Conservation (phyloP, 1,284 basidiomycete genomes). For the Apiotrichum brassicae region DNA sequence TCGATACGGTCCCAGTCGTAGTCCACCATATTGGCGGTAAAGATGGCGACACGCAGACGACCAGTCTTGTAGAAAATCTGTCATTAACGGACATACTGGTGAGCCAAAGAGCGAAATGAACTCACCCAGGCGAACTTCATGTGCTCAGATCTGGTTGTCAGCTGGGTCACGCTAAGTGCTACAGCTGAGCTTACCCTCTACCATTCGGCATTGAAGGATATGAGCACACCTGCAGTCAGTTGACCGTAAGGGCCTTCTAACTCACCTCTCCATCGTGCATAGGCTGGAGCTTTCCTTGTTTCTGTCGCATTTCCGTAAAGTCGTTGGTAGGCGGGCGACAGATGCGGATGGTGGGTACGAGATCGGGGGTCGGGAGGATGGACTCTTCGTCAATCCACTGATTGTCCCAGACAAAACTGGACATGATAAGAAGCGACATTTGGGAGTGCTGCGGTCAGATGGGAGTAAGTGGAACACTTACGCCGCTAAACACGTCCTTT, state of each 20-base stretch:
- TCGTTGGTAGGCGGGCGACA: slow-evolving; percentile 8
- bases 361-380: slow-evolving; percentile 24
- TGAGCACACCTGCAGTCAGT: not conserved
- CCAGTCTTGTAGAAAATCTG: slow-evolving; percentile 47
- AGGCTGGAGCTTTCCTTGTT: slow-evolving; percentile 31
- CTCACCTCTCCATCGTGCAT: slow-evolving; percentile 29
- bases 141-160: slow-evolving; percentile 21
- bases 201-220: slow-evolving; percentile 35
- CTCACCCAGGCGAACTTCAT: slow-evolving; percentile 45
- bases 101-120: not conserved
- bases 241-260: too few species aligned
- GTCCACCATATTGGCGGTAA: slow-evolving; percentile 41
- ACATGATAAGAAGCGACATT: slow-evolving; percentile 35
- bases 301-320: not conserved
- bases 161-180: not conserved
- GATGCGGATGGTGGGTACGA: slow-evolving; percentile 30
- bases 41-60: slow-evolving; percentile 39
- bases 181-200: slow-evolving; percentile 23
- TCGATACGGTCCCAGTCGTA: slow-evolving; percentile 46
- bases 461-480: too few species aligned
- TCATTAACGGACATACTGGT: not conserved
- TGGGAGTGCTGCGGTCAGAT: slow-evolving; percentile 34
- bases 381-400: slow-evolving; percentile 28
- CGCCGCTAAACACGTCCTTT: slow-evolving; percentile 29
- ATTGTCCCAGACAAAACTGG: slow-evolving; percentile 33